Percentiles rank a stretch among this genome's conserved stretches.
Evolutionary conservation across 148 eudicot genomes (phyloP).

Genomic region (Cornus florida): DNA sequence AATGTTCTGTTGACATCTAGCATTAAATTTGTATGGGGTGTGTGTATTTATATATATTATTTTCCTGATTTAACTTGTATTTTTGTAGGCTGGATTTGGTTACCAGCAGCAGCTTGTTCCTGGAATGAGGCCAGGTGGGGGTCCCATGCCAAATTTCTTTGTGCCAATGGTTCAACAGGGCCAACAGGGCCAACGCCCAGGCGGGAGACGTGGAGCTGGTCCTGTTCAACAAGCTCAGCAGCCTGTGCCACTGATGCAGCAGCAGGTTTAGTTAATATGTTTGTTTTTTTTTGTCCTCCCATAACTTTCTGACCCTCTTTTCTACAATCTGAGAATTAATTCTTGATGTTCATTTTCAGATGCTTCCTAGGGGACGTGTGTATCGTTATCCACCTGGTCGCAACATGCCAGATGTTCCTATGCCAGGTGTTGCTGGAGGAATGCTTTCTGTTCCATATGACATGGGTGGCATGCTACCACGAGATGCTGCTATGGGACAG

Average conservation of each 20-base stretch:
- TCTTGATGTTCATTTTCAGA: slow-evolving; percentile 33
- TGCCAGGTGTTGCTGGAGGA: slow-evolving; percentile 55
- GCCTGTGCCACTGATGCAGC: slow-evolving; percentile 82
- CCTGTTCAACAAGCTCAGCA: slow-evolving; percentile 73
- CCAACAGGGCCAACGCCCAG: slow-evolving; percentile 85
- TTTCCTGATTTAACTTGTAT: no score
- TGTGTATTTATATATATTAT: no score
- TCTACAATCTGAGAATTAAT: neutral
- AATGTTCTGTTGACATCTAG: neutral
- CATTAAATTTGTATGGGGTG: neutral
- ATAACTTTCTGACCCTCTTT: neutral
- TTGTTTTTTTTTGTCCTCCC: neutral
- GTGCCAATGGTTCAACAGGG: slow-evolving; percentile 77
- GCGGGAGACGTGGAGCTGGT: slow-evolving; percentile 76
- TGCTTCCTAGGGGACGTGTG: slow-evolving; percentile 85
- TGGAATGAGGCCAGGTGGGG: slow-evolving; percentile 84
- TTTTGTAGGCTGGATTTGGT: slow-evolving; percentile 78
- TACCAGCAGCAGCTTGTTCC: slow-evolving; percentile 98
- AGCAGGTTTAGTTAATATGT: slow-evolving; percentile 50
- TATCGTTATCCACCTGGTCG: slow-evolving; percentile 87
- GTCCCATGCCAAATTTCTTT: slow-evolving; percentile 79
- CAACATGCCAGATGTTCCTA: slow-evolving; percentile 48
- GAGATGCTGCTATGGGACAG: slow-evolving; percentile 62
- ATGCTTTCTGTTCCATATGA: slow-evolving; percentile 75
- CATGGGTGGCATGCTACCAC: slow-evolving; percentile 66